Conservation (phyloP, 2,329 filamentous ascomycete species). For the Cercospora berteroae region DNA sequence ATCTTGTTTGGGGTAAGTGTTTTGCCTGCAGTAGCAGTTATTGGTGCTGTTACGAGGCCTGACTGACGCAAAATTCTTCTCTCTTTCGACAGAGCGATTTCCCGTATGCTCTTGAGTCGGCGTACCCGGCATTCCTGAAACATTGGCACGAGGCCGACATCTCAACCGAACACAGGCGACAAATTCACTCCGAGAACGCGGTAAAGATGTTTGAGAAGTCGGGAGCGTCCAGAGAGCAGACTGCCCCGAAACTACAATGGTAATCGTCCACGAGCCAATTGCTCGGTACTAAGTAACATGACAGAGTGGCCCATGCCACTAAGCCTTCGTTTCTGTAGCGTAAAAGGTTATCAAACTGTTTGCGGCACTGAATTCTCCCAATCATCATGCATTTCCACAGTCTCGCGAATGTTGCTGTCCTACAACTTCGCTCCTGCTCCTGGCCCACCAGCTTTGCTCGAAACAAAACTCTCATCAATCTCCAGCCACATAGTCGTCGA, state of each 20-base stretch:
- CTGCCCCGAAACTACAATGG: too few species aligned
- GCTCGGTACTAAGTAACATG: too few species aligned
- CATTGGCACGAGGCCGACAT: background rate
- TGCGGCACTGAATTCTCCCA: too few species aligned
- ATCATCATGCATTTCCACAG: too few species aligned
- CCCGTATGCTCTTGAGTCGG: background rate
- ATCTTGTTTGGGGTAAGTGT: background rate
- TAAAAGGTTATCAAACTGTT: too few species aligned
- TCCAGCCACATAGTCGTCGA: slow-evolving; percentile 32
- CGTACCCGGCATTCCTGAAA: background rate
- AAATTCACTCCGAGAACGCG: background rate
- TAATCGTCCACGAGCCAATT: too few species aligned
- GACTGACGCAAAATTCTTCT: background rate
- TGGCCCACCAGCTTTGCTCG: slow-evolving; percentile 11
- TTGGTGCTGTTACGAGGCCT: background rate
- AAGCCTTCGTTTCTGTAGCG: too few species aligned
- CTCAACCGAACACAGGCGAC: background rate
- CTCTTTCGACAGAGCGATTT: background rate
- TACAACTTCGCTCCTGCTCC: slow-evolving; percentile 4
- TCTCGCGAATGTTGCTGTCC: too few species aligned
- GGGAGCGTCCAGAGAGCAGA: too few species aligned
- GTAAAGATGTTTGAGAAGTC: background rate
- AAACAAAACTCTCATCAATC: slow-evolving; percentile 34
- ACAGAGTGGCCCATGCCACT: too few species aligned
- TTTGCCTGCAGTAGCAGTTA: background rate